These are phyloP conservation scores for Apiotrichum siamense DNA, from an alignment of 1,284 basidiomycete species.

Conservation along the genomic window DNA sequence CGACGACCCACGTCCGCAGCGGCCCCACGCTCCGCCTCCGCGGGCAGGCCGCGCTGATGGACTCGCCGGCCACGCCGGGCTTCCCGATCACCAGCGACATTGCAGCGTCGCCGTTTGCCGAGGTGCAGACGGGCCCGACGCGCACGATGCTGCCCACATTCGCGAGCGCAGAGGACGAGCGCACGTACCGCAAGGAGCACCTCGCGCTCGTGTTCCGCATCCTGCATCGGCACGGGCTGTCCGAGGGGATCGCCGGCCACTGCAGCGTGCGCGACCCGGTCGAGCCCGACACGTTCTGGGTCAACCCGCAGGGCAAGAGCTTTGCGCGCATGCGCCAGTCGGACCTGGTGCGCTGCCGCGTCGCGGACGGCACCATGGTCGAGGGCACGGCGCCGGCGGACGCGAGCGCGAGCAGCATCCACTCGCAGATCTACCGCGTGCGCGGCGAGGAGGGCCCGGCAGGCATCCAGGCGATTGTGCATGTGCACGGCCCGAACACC, in stretches of 20 bases:
- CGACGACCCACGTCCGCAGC: neutral
- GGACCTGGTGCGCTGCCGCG: constrained; percentile 31
- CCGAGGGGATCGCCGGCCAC: constrained; percentile 41
- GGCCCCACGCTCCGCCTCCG: constrained; percentile 10
- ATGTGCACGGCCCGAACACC: constrained; percentile 40
- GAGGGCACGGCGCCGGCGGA: constrained; percentile 34
- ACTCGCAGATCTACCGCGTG: constrained; percentile 32
- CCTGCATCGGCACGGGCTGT: constrained; percentile 29
- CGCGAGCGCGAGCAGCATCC: constrained; percentile 36
- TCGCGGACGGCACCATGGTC: constrained; percentile 28
- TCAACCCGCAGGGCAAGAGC: constrained; percentile 38
- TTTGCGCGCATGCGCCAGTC: constrained; percentile 34
- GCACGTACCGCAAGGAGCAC: constrained; percentile 39
- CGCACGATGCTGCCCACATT: constrained; percentile 35
- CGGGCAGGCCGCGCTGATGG: constrained; percentile 1
- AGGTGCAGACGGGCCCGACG: constrained; percentile 28
- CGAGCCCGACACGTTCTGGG: constrained; percentile 41
- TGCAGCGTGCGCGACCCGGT: constrained; percentile 37
- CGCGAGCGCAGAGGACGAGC: constrained; percentile 25
- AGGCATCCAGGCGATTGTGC: constrained; percentile 36
- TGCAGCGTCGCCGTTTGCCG: constrained; percentile 28
- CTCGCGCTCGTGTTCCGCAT: constrained; percentile 37
- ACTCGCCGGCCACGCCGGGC: constrained; percentile 10
- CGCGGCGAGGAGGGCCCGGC: constrained; percentile 28
- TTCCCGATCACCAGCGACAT: constrained; percentile 31